Percentiles rank a stretch among this genome's conserved stretches.
phyloP scores from a whole-genome alignment of 116 monocot species.

The Phalaenopsis hybrid region DNA sequence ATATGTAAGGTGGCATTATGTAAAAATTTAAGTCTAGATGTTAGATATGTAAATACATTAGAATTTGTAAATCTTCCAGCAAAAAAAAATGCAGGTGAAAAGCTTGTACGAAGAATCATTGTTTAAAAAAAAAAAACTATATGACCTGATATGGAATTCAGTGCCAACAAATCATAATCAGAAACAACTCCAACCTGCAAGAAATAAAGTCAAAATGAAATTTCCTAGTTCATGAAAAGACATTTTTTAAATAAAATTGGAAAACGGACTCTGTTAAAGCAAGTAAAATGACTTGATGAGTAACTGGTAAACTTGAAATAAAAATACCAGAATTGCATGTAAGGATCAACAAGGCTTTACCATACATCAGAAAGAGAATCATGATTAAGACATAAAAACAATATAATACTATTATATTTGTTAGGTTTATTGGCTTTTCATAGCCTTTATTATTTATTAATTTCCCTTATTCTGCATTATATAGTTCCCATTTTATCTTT shows the following conservation, averaged over 20 bases:
- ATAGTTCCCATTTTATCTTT: no score
- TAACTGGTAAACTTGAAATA: not conserved
- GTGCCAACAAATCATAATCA: conserved; percentile 59
- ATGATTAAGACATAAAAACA: not conserved
- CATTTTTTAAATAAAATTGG: not conserved
- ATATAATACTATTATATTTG: not conserved
- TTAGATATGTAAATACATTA: no score
- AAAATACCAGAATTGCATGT: not conserved
- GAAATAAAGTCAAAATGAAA: conserved; percentile 5
- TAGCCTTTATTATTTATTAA: no score
- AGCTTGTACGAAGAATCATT: not conserved
- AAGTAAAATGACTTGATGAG: not conserved
- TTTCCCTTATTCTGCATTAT: no score
- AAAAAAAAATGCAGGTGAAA: not conserved
- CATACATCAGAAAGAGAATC: not conserved
- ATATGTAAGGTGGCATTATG: no score
- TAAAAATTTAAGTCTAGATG: no score
- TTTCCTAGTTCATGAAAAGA: not conserved
- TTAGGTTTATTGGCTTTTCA: no score
- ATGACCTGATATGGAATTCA: conserved; percentile 58
- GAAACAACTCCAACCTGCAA: conserved; percentile 53
- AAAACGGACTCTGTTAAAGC: not conserved
- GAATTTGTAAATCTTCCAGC: no score
- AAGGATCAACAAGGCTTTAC: not conserved
- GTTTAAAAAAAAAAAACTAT: not conserved